These are phyloP conservation scores for Nakaseomyces glabratus DNA, from an alignment of 1,139 yeast genomes.

Conservation along the genomic window DNA sequence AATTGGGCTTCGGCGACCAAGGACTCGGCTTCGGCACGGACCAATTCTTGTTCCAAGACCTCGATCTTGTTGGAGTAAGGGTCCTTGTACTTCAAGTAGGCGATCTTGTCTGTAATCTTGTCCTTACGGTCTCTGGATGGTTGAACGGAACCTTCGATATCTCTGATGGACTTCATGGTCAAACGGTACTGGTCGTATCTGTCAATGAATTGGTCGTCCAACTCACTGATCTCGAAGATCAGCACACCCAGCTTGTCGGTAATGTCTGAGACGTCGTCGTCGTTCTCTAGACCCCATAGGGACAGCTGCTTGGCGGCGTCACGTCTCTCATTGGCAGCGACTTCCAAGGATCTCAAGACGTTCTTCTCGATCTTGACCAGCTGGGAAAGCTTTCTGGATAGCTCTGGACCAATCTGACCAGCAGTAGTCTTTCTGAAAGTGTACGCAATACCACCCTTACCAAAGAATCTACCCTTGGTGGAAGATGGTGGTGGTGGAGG, in stretches of 20 bases:
- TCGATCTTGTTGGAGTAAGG: constrained; percentile 94
- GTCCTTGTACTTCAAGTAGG: constrained; percentile 95
- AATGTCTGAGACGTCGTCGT: constrained; percentile 93
- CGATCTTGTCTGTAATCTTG: constrained; percentile 94
- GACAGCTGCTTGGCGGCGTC: constrained; percentile 95
- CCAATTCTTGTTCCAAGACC: constrained; percentile 94
- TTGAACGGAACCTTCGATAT: constrained; percentile 95
- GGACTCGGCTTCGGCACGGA: constrained; percentile 98
- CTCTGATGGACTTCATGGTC: constrained; percentile 88
- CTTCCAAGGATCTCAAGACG: constrained; percentile 87
- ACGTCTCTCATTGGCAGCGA: constrained; percentile 90
- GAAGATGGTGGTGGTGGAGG: constrained; percentile 94
- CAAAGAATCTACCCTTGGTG: constrained; percentile 83
- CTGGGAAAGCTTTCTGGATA: constrained; percentile 81
- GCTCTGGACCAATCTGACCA: constrained; percentile 91
- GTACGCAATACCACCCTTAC: constrained; percentile 77
- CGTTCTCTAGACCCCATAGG: constrained; percentile 96
- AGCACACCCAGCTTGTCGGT: constrained; percentile 96
- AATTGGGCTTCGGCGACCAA: constrained; percentile 98
- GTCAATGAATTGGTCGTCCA: constrained; percentile 96
- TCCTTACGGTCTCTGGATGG: constrained; percentile 98
- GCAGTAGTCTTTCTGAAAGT: constrained; percentile 81
- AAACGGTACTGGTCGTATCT: constrained; percentile 96
- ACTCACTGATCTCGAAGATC: constrained; percentile 92
- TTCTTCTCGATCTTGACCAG: constrained; percentile 94